Conservation (phyloP, 805 yeast genomes). For the Metschnikowia lachancei region DNA sequence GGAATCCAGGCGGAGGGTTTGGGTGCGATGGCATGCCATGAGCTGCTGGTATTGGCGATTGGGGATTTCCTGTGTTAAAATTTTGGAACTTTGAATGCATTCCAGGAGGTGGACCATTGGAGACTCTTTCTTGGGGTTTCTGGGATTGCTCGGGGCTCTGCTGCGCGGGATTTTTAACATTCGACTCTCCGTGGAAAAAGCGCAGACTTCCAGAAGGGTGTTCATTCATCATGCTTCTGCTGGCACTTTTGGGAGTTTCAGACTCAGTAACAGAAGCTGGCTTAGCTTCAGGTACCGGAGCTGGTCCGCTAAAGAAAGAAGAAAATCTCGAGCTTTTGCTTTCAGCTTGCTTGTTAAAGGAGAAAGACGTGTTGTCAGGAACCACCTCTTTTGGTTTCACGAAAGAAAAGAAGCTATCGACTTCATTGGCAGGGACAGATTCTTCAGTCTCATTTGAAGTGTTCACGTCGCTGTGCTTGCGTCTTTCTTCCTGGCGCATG, state of each 20-base stretch:
- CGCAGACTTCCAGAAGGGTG: slow-evolving; percentile 11
- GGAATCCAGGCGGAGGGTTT: slow-evolving; percentile 7
- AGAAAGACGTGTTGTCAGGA: slow-evolving; percentile 6
- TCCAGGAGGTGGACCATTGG: slow-evolving; percentile 13
- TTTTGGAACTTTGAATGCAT: slow-evolving; percentile 7
- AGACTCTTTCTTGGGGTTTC: slow-evolving; percentile 1
- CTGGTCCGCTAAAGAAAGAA: slow-evolving; percentile 18
- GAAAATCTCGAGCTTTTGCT: slow-evolving; percentile 26
- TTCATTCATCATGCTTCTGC: not conserved
- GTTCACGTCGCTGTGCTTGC: slow-evolving; percentile 41
- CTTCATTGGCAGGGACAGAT: slow-evolving; percentile 33
- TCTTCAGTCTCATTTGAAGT: slow-evolving; percentile 10
- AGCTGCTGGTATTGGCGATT: not conserved
- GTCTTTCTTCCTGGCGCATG: slow-evolving; percentile 51
- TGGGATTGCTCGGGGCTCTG: not conserved
- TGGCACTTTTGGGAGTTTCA: slow-evolving; percentile 2
- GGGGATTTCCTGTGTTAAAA: slow-evolving; percentile 1
- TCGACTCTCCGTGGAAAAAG: slow-evolving; percentile 8
- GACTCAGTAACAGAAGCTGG: not conserved
- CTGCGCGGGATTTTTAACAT: not conserved
- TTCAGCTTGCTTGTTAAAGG: slow-evolving; percentile 13
- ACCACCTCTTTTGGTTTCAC: slow-evolving; percentile 29
- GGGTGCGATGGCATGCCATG: not conserved
- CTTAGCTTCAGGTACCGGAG: not conserved
- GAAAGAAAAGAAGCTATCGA: slow-evolving; percentile 44